phyloP scores from a whole-genome alignment of 2,329 filamentous ascomycete species.

The Verticillium alfalfae region DNA sequence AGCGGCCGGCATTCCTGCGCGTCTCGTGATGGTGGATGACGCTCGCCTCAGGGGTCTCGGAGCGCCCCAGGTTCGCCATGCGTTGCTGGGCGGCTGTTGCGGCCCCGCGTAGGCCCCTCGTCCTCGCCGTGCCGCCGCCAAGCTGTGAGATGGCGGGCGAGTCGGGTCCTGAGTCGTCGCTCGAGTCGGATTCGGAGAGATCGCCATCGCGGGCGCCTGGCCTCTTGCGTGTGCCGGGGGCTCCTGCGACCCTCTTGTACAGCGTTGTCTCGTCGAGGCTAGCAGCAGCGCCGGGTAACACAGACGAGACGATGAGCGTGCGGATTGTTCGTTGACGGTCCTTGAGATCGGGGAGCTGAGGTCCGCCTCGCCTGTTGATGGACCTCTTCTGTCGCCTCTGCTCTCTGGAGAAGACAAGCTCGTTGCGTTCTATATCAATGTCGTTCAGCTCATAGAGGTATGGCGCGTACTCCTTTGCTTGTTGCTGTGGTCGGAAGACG shows the following conservation, averaged over 20 bases:
- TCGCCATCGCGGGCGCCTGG: conserved; percentile 59
- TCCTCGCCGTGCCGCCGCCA: conserved; percentile 76
- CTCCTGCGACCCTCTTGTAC: conserved; percentile 69
- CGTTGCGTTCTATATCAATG: conserved; percentile 80
- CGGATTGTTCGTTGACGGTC: conserved; percentile 90
- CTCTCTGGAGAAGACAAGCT: conserved; percentile 88
- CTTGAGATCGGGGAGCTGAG: conserved; percentile 90
- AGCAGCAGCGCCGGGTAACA: conserved; percentile 79
- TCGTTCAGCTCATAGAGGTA: conserved; percentile 94
- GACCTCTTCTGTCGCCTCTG: conserved; percentile 93
- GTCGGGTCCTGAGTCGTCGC: conserved; percentile 79
- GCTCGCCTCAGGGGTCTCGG: conserved; percentile 79
- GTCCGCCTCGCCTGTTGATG: conserved; percentile 87
- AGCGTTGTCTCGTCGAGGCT: conserved; percentile 79
- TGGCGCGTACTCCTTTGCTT: conserved; percentile 89
- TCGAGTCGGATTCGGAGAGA: conserved; percentile 82
- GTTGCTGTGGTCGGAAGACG: conserved; percentile 85
- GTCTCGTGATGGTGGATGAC: conserved; percentile 61
- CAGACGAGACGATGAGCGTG: conserved; percentile 85
- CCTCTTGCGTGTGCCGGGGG: conserved; percentile 51
- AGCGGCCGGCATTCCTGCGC: conserved; percentile 54
- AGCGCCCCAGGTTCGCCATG: conserved; percentile 76
- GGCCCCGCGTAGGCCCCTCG: conserved; percentile 82
- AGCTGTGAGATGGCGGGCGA: conserved; percentile 76
- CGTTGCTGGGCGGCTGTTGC: conserved; percentile 82